Conservation (phyloP, 2,329 filamentous ascomycete genomes). For the Hansfordia pulvinata region DNA sequence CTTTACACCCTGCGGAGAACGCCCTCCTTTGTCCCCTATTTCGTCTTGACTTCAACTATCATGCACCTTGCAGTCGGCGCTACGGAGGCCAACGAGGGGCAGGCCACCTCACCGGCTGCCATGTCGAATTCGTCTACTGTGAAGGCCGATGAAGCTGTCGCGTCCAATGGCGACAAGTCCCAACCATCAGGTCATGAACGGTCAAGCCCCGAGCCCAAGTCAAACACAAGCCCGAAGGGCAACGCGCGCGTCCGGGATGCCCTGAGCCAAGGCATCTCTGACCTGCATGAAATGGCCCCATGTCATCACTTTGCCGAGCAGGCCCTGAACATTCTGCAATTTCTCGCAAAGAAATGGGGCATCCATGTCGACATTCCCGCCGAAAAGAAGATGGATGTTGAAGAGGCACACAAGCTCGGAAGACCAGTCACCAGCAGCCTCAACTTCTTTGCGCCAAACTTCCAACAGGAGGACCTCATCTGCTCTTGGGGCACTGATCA, state of each 20-base stretch:
- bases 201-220: conserved; percentile 7
- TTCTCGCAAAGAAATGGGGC: conserved; percentile 44
- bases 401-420: conserved; percentile 24
- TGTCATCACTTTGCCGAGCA: conserved; percentile 49
- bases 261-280: conserved; percentile 39
- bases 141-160: neutral
- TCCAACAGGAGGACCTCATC: conserved; percentile 32
- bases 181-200: too few relatives aligned
- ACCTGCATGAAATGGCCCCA: conserved; percentile 46
- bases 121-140: conserved; percentile 9
- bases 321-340: conserved; percentile 44
- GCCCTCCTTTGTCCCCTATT: conserved; percentile 47
- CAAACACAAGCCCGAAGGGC: conserved; percentile 13
- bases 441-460: conserved; percentile 42
- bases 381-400: conserved; percentile 16
- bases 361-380: conserved; percentile 32
- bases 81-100: conserved; percentile 9
- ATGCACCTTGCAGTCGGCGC: conserved; percentile 44
- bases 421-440: conserved; percentile 35
- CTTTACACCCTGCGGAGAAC: conserved; percentile 44
- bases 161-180: neutral
- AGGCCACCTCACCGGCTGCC: conserved; percentile 8
- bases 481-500: conserved; percentile 26
- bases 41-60: conserved; percentile 46
- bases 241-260: conserved; percentile 27